Base-by-base conservation (phyloP, 768 basidiomycete genomes). In the Lentinula sp. region DNA sequence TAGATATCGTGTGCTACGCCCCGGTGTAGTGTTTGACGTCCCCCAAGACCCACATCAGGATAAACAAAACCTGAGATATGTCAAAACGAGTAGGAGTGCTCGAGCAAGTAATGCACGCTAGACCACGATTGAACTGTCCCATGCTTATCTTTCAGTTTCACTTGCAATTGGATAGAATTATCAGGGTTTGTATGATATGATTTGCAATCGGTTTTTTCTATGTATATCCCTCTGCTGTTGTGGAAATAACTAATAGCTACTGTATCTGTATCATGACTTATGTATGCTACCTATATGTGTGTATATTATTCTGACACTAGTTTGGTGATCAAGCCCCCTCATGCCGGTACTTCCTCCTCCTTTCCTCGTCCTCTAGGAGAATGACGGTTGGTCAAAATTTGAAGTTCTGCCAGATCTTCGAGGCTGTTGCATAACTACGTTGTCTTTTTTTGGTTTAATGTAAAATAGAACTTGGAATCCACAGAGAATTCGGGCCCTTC, bases 21-120 rank as follows among this genome's bases (percentile, higher is more conserved):
- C 87, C 20, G 87, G 87, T 6, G 85, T 88, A 32, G 85, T 85
- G 1, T 87, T 87, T 66, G 85, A 85, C 66, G 74, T 86, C 4
- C 79, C 69, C 16, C 85, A 86, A 65, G 82, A 84, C 63, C 76
- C 77, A 20, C 73, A 72, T 7, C 79, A 81, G 28, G 82, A 78
- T 37, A 68, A 68, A 61, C 72, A 69, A 33, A 69, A 69, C 42
- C 39, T 67, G 43, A 68, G 66, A 60, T 64, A 33, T 59, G 57
- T 49, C 13, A 57, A 55, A 42, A 51, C 59, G n/a, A 59, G 53
- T n/a, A 59, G 48, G 51, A 42, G 49, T 12, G 16, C 59, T 42
- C 48, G 59, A 16, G 28, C 49, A 39, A 51, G 39, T 43, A 45
- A 51, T 46, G 45, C 57, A 46, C 46, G 46, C 18, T 48, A 36